phyloP scores from a whole-genome alignment of 768 basidiomycete species.

The Trametes meyenii region DNA sequence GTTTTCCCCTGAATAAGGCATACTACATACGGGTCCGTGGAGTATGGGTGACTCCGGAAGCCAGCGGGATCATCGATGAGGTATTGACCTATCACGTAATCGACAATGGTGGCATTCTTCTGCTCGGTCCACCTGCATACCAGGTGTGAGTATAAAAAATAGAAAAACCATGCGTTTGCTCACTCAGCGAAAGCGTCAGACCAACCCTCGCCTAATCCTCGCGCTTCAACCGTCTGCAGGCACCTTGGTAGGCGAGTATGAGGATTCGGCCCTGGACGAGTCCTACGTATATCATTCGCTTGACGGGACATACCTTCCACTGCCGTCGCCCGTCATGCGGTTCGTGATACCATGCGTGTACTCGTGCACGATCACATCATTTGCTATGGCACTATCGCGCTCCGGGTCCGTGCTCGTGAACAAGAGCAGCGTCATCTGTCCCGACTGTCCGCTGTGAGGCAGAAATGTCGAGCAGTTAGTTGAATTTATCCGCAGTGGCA shows the following conservation, averaged over 20 bases:
- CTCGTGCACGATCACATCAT: slow-evolving; percentile 57
- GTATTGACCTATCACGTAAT: slow-evolving; percentile 50
- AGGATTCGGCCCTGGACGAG: slow-evolving; percentile 18
- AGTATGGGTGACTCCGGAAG: slow-evolving; percentile 60
- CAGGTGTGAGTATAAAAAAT: slow-evolving; percentile 4
- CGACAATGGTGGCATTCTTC: slow-evolving; percentile 41
- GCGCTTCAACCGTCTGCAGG: slow-evolving; percentile 62
- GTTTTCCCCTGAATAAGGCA: neutral
- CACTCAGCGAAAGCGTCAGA: slow-evolving; percentile 45
- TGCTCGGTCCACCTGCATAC: slow-evolving; percentile 40
- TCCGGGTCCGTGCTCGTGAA: slow-evolving; percentile 42
- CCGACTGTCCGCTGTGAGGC: slow-evolving; percentile 37
- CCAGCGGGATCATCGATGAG: slow-evolving; percentile 54
- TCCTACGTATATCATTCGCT: slow-evolving; percentile 23
- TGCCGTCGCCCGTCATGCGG: slow-evolving; percentile 25
- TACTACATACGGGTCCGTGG: slow-evolving; percentile 46
- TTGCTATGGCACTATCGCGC: slow-evolving; percentile 66
- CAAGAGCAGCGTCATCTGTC: slow-evolving; percentile 41
- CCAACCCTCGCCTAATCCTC: slow-evolving; percentile 74
- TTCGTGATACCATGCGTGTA: slow-evolving; percentile 52
- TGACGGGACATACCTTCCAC: neutral
- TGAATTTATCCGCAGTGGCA: neutral
- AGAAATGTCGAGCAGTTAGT: no score
- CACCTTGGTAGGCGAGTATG: slow-evolving; percentile 56
- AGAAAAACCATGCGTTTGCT: neutral